Evolutionary conservation across 768 basidiomycete genomes (phyloP), one percentile per base, ranked within the genome.

Genomic region (Cyclocybe aegerita): DNA sequence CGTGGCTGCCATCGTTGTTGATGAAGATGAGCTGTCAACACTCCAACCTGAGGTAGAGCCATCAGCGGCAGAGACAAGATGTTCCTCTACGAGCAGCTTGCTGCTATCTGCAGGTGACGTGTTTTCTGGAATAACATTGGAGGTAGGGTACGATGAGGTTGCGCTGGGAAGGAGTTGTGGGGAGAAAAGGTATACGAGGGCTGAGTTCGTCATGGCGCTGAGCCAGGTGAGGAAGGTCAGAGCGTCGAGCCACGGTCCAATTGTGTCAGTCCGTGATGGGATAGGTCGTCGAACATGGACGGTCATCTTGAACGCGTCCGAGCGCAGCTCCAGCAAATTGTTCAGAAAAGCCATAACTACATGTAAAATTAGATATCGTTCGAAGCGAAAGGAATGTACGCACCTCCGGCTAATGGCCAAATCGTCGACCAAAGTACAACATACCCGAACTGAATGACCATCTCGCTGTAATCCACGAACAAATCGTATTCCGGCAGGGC

Each of bases 401-500:
- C 48, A 87, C 86, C 76, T 17, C 93, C 85, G 2, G 93, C 88
- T 12, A 98, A 74, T 2, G 95, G 93, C 93, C 94, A 98, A 51
- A 95, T 91, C 30, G 91, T 86, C 40, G 86, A 90, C 93, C 94
- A 98, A 15, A 98, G 73, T 7, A 83, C 84, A 30, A 98, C 84
- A 63, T 96, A 94, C 0, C 96, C 95, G 65, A 96, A 97, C 61
- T 95, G 93, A 7, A 89, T 88, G 11, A 90, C 90, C 95, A 99
- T 98, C 72, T 99, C 97, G 60, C 83, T 85, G 68, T 96, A 99
- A 70, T 98, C 96, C 46, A 75, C 81, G 60, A 92, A 94, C 5
- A 88, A 72, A 33, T 85, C 80, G 60, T 95, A 94, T 35, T 85
- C 85, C 0, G 94, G 90, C 42, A 95, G 73, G 17, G 81, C 80